Base-by-base conservation (phyloP, 2,329 filamentous ascomycete genomes). In the Colletotrichum sp. region DNA sequence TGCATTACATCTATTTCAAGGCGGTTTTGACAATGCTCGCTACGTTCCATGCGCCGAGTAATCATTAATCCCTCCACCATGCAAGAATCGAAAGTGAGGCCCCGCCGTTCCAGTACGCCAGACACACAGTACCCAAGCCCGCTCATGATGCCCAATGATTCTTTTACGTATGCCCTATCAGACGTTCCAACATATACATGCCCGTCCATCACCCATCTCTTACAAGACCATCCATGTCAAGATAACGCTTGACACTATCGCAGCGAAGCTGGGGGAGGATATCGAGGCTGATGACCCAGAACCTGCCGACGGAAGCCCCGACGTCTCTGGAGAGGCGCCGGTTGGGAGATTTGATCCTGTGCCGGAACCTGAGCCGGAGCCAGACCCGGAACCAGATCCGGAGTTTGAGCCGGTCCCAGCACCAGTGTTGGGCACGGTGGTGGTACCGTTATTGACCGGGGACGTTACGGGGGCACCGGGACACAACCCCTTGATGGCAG, bases 401-500 rank as follows among this genome's bases (percentile, higher is more conserved):
- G 22, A 16, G 19, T 48, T 48, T 16, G 39, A 25, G 7, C 61
- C 34, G 13, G 34, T 16, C n/a, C 59, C 8, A 44, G n/a, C 15
- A 19, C 57, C n/a, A 27, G 27, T 5, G 28, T 32, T 48, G 44
- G 71, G 55, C 57, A 44, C 28, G 11, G 57, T 60, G 32, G 55
- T 55, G 32, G 73, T 75, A 16, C 63, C 70, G 32, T 64, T 75
- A n/a, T 28, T 57, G n/a, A 19, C 63, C 13, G 74, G 55, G 2
- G 39, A 28, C 9, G 72, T 16, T 44, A 57, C 30, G 13, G 48
- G 27, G 19, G 44, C 6, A 9, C 32, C 73, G 9, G 12, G 16
- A 19, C 77, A 78, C 34, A 76, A 9, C 5, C 77, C 77, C 22
- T 28, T 55, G 16, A 78, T 70, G 44, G 72, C 66, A 12, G 61